Percentiles rank a stretch among this genome's conserved stretches.
Conservation (phyloP, 116 monocot genomes). For the Trichopus zeylanicus region DNA sequence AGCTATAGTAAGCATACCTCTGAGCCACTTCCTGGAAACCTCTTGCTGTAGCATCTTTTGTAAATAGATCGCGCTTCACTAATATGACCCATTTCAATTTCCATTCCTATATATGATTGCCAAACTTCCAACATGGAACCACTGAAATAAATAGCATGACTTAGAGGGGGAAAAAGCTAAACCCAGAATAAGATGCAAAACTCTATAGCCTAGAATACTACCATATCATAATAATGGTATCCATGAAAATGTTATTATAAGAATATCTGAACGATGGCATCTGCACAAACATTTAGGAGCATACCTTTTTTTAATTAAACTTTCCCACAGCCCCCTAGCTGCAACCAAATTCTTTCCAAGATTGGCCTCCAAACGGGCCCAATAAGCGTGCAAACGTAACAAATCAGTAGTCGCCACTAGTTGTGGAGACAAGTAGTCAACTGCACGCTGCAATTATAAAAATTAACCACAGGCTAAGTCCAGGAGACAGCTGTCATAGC, state of each 20-base stretch:
- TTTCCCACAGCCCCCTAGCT: conserved; percentile 95
- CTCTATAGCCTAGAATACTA: too few species aligned
- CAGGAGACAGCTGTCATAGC: too few species aligned
- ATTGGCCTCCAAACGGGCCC: conserved; percentile 72
- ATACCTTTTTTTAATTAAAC: conserved; percentile 80
- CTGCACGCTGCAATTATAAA: conserved; percentile 61
- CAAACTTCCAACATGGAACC: conserved; percentile 74
- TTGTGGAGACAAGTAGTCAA: conserved; percentile 67
- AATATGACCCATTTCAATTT: conserved; percentile 60
- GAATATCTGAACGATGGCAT: too few species aligned
- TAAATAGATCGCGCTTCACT: conserved; percentile 93
- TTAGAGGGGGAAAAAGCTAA: too few species aligned
- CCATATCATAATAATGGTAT: too few species aligned
- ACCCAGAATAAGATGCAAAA: too few species aligned
- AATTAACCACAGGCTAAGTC: too few species aligned
- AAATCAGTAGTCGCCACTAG: conserved; percentile 40
- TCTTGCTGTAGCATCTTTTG: conserved; percentile 86
- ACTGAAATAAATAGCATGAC: conserved; percentile 32
- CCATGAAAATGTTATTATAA: too few species aligned
- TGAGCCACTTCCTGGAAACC: conserved; percentile 69
- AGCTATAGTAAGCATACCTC: conserved; percentile 46
- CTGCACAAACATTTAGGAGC: background rate
- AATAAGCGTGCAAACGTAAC: conserved; percentile 62
- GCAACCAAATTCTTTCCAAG: conserved; percentile 70
- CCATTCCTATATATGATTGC: conserved; percentile 79